phyloP scores from a whole-genome alignment of 768 basidiomycete species.

The Daedalea quercina region DNA sequence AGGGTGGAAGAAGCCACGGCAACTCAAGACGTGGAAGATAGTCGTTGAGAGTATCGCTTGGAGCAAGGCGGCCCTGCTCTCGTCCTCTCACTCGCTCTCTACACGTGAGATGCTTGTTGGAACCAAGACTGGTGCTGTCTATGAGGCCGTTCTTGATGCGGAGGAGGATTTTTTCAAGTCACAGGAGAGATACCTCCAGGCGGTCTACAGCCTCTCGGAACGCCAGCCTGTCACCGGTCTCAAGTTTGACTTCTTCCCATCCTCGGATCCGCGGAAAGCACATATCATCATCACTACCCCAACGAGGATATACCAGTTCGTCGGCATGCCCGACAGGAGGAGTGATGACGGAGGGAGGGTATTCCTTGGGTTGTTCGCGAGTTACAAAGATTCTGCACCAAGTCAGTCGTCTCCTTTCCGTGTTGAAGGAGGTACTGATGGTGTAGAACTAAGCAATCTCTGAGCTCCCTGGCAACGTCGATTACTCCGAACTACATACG shows the following conservation, averaged over 20 bases:
- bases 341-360: conserved; percentile 72
- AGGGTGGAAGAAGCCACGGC: conserved; percentile 76
- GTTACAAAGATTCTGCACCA: conserved; percentile 70
- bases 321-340: conserved; percentile 58
- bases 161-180: conserved; percentile 92
- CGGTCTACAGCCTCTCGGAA: conserved; percentile 74
- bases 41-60: conserved; percentile 89
- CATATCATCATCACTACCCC: conserved; percentile 81
- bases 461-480: conserved; percentile 77
- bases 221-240: conserved; percentile 80
- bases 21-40: conserved; percentile 75
- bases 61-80: conserved; percentile 67
- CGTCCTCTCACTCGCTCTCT: conserved; percentile 62
- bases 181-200: conserved; percentile 69
- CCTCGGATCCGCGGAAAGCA: conserved; percentile 50
- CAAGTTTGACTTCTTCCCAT: conserved; percentile 71
- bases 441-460: conserved; percentile 60
- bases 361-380: conserved; percentile 67
- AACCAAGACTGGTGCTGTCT: conserved; percentile 76
- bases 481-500: conserved; percentile 75
- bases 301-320: conserved; percentile 87
- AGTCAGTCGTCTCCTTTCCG: conserved; percentile 46
- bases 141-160: conserved; percentile 85
- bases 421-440: conserved; percentile 7
- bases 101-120: conserved; percentile 86